Percentiles rank a stretch among this genome's conserved stretches.
phyloP scores from a whole-genome alignment of 768 basidiomycete species.

The Mycena venus region DNA sequence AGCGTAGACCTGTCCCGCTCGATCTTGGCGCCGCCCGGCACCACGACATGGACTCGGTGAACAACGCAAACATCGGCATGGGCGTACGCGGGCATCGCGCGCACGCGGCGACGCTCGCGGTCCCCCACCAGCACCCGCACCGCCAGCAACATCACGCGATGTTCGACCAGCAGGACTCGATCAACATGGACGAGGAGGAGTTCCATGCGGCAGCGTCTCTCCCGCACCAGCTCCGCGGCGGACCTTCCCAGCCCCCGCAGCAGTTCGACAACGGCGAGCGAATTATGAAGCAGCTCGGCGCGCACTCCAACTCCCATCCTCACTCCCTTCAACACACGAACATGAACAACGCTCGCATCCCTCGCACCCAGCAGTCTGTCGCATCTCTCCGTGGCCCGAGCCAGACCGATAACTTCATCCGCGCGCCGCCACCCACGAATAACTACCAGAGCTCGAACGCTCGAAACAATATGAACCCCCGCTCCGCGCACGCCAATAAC shows the following conservation, averaged over 20 bases:
- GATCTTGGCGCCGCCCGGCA: constrained; percentile 43
- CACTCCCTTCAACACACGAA: constrained; percentile 24
- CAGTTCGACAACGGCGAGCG: constrained; percentile 15
- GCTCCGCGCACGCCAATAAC: constrained; percentile 19
- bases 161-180: constrained; percentile 33
- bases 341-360: constrained; percentile 26
- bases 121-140: constrained; percentile 39
- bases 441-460: constrained; percentile 29
- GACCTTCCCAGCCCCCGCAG: constrained; percentile 17
- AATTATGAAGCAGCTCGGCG: constrained; percentile 16
- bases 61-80: constrained; percentile 49
- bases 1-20: constrained; percentile 52
- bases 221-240: constrained; percentile 12
- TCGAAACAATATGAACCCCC: constrained; percentile 14
- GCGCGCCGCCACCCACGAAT: constrained; percentile 22
- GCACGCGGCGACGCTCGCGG: constrained; percentile 49
- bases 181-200: constrained; percentile 51
- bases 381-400: constrained; percentile 19
- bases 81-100: constrained; percentile 59
- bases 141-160: constrained; percentile 29
- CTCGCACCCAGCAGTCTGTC: constrained; percentile 12
- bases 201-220: constrained; percentile 44
- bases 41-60: constrained; percentile 32
- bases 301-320: too few species aligned
- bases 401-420: constrained; percentile 15